A percentile compares a stretch with the other conserved stretches of the same genome.
phyloP scores from a whole-genome alignment of 805 yeast genomes.

The Metschnikowia shivogae region DNA sequence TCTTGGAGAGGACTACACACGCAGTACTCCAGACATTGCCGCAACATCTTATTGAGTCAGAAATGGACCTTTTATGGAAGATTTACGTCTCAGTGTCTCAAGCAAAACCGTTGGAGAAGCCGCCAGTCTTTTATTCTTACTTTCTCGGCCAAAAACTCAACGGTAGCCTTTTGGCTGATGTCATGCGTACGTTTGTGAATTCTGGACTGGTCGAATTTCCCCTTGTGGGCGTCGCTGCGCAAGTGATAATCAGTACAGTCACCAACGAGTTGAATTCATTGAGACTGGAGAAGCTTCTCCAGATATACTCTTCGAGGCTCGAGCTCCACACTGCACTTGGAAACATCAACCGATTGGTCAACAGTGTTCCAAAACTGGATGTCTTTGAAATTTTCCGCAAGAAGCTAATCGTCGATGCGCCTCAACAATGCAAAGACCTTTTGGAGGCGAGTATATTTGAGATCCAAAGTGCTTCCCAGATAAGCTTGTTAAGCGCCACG shows the following conservation, averaged over 20 bases:
- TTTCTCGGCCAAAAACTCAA: slow-evolving; percentile 6
- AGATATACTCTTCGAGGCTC: slow-evolving; percentile 34
- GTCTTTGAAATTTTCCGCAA: slow-evolving; percentile 44
- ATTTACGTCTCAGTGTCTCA: slow-evolving; percentile 45
- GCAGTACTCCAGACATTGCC: slow-evolving; percentile 38
- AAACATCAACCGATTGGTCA: slow-evolving; percentile 1
- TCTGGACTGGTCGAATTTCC: not conserved
- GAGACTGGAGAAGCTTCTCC: slow-evolving; percentile 18
- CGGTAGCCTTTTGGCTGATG: not conserved
- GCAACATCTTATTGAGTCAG: slow-evolving; percentile 28
- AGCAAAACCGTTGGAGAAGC: slow-evolving; percentile 25
- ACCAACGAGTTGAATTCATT: slow-evolving; percentile 32
- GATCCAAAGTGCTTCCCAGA: slow-evolving; percentile 37
- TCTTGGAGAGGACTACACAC: slow-evolving; percentile 44
- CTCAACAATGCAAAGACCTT: slow-evolving; percentile 47
- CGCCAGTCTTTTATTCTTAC: slow-evolving; percentile 20
- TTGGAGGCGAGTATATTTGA: slow-evolving; percentile 44
- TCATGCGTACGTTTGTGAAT: not conserved
- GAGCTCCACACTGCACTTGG: slow-evolving; percentile 36
- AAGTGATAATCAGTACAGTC: slow-evolving; percentile 23
- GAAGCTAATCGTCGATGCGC: slow-evolving; percentile 47
- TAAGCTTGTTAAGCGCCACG: slow-evolving; percentile 44
- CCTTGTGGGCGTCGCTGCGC: not conserved
- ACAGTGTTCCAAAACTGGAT: slow-evolving; percentile 15
- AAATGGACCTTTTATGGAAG: slow-evolving; percentile 42